Conservation (phyloP, 202 grass and related monocot species). For the Panicum hallii region DNA sequence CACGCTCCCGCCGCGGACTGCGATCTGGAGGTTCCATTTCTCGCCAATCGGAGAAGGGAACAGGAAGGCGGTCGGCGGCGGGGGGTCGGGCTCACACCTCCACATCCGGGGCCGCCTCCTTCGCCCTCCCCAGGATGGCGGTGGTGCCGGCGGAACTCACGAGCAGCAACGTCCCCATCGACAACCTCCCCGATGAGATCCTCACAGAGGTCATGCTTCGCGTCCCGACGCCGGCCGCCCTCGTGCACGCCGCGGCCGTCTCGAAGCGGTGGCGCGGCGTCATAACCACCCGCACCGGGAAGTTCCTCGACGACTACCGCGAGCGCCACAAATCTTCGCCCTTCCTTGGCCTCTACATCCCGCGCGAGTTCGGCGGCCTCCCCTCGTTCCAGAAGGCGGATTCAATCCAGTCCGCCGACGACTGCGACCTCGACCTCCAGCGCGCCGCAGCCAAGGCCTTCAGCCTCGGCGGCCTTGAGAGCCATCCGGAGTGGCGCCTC, state of each 20-base stretch:
- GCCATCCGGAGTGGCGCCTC: not conserved
- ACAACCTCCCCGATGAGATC: not conserved
- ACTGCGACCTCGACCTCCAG: not conserved
- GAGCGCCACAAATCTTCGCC: conserved; percentile 10
- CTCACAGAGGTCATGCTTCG: conserved; percentile 13
- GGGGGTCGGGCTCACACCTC: not conserved
- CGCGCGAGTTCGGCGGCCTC: not conserved
- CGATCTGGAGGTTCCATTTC: not conserved
- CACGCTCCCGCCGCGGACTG: no score
- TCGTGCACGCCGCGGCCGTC: conserved; percentile 15
- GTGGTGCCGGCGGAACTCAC: not conserved
- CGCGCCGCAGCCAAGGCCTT: not conserved
- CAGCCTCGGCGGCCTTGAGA: not conserved
- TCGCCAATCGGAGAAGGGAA: not conserved
- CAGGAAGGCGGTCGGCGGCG: not conserved
- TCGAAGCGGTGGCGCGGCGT: not conserved
- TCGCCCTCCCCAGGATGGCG: not conserved
- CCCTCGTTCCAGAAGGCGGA: not conserved
- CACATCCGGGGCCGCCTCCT: not conserved
- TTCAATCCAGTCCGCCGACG: not conserved
- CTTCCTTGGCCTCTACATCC: conserved; percentile 18
- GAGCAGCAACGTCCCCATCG: not conserved
- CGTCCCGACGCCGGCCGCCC: conserved; percentile 16
- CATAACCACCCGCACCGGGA: not conserved
- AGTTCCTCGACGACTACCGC: not conserved